These are phyloP conservation scores for Mrakiaceae sp. DNA, from an alignment of 1,284 basidiomycete species.

Conservation along the genomic window DNA sequence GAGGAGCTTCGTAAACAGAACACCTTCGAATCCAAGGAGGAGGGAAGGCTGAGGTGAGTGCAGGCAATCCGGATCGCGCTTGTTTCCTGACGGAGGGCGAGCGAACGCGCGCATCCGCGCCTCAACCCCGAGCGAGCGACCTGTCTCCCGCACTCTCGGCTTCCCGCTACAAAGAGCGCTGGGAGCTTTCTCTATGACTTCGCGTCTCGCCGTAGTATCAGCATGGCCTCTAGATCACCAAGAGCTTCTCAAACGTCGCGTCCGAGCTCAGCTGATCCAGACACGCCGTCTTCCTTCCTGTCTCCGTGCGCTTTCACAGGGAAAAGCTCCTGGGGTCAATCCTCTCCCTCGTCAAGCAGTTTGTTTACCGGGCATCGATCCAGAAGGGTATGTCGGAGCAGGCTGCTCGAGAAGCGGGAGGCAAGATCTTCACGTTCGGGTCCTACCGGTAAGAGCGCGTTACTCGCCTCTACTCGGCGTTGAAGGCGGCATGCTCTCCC, in stretches of 20 bases:
- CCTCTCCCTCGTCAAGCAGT: conserved; percentile 81
- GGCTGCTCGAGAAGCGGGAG: conserved; percentile 75
- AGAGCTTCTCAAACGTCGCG: too few species aligned
- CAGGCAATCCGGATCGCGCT: background rate
- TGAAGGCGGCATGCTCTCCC: too few species aligned
- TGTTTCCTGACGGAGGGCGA: background rate
- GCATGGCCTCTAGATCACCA: too few species aligned
- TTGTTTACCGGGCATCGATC: conserved; percentile 75
- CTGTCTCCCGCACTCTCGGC: too few species aligned
- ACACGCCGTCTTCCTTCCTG: background rate
- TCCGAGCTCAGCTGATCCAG: too few species aligned
- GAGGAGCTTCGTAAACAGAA: conserved; percentile 77
- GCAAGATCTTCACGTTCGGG: conserved; percentile 98
- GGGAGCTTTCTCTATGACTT: too few species aligned
- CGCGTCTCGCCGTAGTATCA: too few species aligned
- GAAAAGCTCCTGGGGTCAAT: conserved; percentile 88
- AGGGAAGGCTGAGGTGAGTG: conserved; percentile 74
- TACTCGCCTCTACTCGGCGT: background rate
- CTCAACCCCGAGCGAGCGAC: too few species aligned
- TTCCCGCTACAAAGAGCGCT: too few species aligned
- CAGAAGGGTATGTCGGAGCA: conserved; percentile 72
- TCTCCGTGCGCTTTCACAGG: conserved; percentile 39
- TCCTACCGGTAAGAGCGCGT: conserved; percentile 54
- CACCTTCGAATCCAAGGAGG: conserved; percentile 82
- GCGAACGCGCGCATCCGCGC: too few species aligned